Percentiles rank a stretch among this genome's conserved stretches.
Conservation (phyloP, 257 asterid species). For the Nyctanthes arbortristis region DNA sequence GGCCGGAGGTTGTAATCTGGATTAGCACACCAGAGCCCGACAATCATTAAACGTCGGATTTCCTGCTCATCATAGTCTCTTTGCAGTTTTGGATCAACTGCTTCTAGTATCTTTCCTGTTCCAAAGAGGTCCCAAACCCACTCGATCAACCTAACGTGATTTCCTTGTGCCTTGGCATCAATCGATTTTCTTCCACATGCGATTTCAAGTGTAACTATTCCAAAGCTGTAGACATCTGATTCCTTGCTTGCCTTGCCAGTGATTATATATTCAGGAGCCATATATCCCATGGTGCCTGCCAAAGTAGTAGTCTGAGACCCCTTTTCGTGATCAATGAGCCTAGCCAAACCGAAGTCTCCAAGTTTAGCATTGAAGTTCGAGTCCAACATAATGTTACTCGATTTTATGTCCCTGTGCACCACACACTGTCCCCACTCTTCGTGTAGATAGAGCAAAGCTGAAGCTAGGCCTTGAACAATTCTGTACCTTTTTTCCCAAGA, state of each 20-base stretch:
- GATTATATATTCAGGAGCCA: conserved; percentile 40
- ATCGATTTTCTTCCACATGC: too few species aligned
- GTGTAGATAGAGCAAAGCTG: conserved; percentile 37
- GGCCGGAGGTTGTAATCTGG: too few species aligned
- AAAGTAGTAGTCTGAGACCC: conserved; percentile 29
- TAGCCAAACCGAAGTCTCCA: conserved; percentile 39
- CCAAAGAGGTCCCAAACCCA: too few species aligned
- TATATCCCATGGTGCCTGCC: conserved; percentile 29
- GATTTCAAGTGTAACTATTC: too few species aligned
- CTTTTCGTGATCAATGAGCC: conserved; percentile 29
- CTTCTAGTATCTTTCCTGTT: too few species aligned
- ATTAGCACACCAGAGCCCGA: too few species aligned
- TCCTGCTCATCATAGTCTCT: too few species aligned
- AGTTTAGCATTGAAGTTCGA: conserved; percentile 39
- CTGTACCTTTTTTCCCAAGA: conserved; percentile 26
- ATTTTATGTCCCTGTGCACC: conserved; percentile 36
- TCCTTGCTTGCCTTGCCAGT: conserved; percentile 44
- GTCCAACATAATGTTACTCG: conserved; percentile 38
- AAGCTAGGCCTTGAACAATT: conserved; percentile 32
- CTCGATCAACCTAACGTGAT: too few species aligned
- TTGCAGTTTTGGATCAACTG: too few species aligned
- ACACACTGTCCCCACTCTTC: conserved; percentile 42
- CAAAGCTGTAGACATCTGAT: too few species aligned
- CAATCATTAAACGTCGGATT: too few species aligned
- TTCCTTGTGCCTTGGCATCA: too few species aligned